Evolutionary conservation across 305 asterid species (phyloP).

Genomic region (Solanum hybrid): DNA sequence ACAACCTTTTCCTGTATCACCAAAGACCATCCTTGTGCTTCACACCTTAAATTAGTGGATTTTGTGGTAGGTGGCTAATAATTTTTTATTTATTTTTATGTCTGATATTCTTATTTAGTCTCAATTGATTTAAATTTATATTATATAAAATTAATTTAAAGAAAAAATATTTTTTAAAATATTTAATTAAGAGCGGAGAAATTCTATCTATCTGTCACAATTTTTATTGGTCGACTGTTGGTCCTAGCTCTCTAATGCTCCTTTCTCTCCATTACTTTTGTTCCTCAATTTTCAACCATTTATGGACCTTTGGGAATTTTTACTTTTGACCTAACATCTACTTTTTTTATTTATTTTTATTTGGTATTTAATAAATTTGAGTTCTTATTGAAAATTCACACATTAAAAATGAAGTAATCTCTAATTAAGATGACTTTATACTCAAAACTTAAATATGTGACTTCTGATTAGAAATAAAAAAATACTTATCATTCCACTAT

Average conservation of each 20-base stretch:
- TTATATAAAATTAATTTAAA: no score
- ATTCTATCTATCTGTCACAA: accelerated
- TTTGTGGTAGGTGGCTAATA: not conserved
- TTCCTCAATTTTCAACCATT: not conserved
- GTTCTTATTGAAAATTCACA: not conserved
- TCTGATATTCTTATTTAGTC: not conserved
- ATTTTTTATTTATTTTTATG: not conserved
- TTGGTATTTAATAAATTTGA: not conserved
- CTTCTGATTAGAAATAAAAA: not conserved
- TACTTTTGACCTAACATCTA: not conserved
- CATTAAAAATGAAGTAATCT: not conserved
- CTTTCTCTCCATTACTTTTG: not conserved
- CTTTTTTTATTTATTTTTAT: not conserved
- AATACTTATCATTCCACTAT: not conserved
- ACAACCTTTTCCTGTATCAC: not conserved
- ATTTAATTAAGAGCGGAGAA: not conserved
- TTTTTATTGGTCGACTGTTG: not conserved
- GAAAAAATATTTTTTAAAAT: no score
- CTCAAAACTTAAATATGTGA: accelerated
- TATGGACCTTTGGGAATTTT: not conserved
- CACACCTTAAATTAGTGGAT: not conserved
- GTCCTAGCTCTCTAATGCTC: not conserved
- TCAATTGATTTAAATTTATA: not conserved
- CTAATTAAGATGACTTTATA: not conserved
- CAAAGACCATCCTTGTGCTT: not conserved